These are phyloP conservation scores for Mortierella sp. DNA, from an alignment of 371 early-diverging fungal genomes.

Conservation along the genomic window DNA sequence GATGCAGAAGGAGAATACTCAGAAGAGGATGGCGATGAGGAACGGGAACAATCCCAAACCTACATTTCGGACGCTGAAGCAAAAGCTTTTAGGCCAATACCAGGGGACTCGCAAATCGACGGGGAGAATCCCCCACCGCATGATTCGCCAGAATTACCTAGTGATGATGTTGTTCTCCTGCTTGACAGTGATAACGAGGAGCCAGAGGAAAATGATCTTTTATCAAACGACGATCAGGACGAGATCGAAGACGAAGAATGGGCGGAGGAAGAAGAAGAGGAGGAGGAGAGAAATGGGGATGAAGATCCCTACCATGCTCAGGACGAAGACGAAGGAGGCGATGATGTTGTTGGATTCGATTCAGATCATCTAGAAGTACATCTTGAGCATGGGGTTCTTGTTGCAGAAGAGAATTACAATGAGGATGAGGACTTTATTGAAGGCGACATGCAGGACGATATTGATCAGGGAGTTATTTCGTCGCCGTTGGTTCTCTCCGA, in stretches of 20 bases:
- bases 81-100: not conserved
- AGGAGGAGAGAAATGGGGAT: not conserved
- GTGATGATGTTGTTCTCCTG: conserved; percentile 10
- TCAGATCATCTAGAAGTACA: too few species aligned
- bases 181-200: conserved; percentile 11
- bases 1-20: not conserved
- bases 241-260: conserved; percentile 1
- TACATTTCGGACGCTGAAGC: not conserved
- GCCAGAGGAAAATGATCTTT: not conserved
- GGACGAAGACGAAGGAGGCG: not conserved
- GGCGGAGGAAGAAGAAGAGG: not conserved
- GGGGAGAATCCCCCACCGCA: not conserved
- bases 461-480: not conserved
- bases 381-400: not conserved
- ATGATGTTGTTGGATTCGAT: not conserved
- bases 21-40: not conserved
- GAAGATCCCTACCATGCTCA: not conserved
- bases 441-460: not conserved
- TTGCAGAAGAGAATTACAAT: not conserved
- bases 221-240: not conserved
- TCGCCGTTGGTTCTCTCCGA: not conserved
- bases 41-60: not conserved
- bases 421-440: not conserved
- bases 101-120: not conserved
- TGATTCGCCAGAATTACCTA: not conserved